Percentiles rank a stretch among this genome's conserved stretches.
These are phyloP conservation scores for Colletotrichum gigasporum DNA, from an alignment of 2,329 filamentous ascomycete species.

Conservation along the genomic window DNA sequence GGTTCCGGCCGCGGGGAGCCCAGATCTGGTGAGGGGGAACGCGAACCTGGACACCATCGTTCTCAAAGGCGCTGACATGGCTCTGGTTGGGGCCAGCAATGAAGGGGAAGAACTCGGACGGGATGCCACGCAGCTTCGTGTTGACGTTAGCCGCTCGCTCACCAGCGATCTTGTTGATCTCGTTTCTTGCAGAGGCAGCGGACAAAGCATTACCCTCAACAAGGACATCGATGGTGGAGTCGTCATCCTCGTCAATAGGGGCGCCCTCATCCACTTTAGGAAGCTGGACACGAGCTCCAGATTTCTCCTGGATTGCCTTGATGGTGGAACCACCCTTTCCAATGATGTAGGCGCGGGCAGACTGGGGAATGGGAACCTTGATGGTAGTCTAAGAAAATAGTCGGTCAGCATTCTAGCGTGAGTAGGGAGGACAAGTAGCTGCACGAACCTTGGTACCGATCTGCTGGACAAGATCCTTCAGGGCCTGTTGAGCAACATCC, in stretches of 20 bases:
- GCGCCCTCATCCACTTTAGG: slow-evolving; percentile 78
- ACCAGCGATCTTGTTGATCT: slow-evolving; percentile 87
- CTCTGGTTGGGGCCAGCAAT: slow-evolving; percentile 83
- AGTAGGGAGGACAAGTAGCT: no score
- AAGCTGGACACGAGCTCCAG: slow-evolving; percentile 89
- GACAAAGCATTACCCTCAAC: slow-evolving; percentile 93
- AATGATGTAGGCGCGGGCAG: slow-evolving; percentile 89
- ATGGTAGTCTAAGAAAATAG: slow-evolving; percentile 60
- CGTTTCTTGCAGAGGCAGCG: slow-evolving; percentile 82
- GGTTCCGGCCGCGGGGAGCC: slow-evolving; percentile 49
- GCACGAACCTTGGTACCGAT: slow-evolving; percentile 81
- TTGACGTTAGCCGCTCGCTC: slow-evolving; percentile 86
- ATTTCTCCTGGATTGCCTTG: slow-evolving; percentile 88
- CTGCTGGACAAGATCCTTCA: slow-evolving; percentile 89
- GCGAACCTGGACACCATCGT: slow-evolving; percentile 80
- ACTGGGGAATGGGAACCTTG: slow-evolving; percentile 83
- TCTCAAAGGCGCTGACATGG: slow-evolving; percentile 74
- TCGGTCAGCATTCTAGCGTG: not conserved
- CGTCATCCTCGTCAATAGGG: slow-evolving; percentile 72
- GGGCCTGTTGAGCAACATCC: slow-evolving; percentile 84
- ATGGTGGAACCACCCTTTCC: slow-evolving; percentile 91
- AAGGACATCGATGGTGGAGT: slow-evolving; percentile 83
- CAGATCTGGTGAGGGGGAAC: slow-evolving; percentile 85
- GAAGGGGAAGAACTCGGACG: slow-evolving; percentile 95
- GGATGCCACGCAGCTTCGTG: slow-evolving; percentile 83